Evolutionary conservation across 2,329 filamentous ascomycete species (phyloP).

Genomic region (Falciphora oryzae): DNA sequence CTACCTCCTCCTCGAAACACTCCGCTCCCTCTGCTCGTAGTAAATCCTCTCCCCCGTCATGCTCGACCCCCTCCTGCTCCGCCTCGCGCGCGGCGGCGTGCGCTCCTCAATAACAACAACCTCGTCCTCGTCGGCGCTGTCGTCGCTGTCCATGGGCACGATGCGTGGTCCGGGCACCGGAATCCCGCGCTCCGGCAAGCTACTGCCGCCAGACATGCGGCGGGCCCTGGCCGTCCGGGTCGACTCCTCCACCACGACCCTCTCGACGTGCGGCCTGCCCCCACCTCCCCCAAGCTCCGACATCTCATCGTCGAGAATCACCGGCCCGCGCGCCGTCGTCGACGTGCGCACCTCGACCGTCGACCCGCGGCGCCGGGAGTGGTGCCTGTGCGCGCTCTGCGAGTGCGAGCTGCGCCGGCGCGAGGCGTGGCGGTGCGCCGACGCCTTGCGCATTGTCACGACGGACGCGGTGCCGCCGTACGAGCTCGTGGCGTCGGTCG

Average conservation of each 20-base stretch:
- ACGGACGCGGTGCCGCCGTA: constrained; percentile 19
- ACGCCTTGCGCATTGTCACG: constrained; percentile 17
- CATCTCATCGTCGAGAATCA: constrained; percentile 19
- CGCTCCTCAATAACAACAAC: constrained; percentile 30
- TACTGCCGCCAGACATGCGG: constrained; percentile 14
- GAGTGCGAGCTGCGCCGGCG: constrained; percentile 3
- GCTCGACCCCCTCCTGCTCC: constrained; percentile 21
- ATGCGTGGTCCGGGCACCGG: constrained; percentile 13
- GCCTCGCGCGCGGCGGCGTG: constrained; percentile 20
- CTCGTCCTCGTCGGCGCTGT: constrained; percentile 24
- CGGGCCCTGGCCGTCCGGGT: constrained; percentile 1
- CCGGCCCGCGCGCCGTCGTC: constrained; percentile 13
- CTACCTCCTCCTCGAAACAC: constrained; percentile 9
- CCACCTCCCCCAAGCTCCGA: not conserved
- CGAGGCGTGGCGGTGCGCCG: constrained; percentile 17
- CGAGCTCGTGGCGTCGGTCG: constrained; percentile 12
- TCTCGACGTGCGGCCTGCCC: constrained; percentile 15
- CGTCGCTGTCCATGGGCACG: constrained; percentile 15
- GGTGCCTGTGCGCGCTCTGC: constrained; percentile 9
- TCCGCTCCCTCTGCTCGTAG: constrained; percentile 20
- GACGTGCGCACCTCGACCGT: constrained; percentile 23
- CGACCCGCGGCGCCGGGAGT: constrained; percentile 15
- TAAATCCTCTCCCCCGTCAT: constrained; percentile 20
- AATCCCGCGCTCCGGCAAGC: not conserved
- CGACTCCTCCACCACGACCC: constrained; percentile 24